These are phyloP conservation scores for Rossbeevera mucosa DNA, from an alignment of 768 basidiomycete species.

Conservation along the genomic window DNA sequence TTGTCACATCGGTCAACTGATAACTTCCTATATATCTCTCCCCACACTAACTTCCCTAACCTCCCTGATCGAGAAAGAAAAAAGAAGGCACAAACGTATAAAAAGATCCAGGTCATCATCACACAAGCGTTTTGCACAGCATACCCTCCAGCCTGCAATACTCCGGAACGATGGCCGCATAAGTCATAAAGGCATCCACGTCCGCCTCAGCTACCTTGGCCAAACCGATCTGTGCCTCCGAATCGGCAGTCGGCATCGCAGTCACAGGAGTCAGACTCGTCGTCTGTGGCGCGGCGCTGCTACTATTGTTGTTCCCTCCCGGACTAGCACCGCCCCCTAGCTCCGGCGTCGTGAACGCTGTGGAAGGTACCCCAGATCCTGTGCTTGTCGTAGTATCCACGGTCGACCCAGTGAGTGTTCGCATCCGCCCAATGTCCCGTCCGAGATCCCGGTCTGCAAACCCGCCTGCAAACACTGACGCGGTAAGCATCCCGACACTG, in stretches of 20 bases:
- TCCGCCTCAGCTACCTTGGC: slow-evolving; percentile 83
- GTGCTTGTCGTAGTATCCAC: slow-evolving; percentile 30
- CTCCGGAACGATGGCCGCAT: slow-evolving; percentile 82
- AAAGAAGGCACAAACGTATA: neutral
- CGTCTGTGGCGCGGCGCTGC: slow-evolving; percentile 36
- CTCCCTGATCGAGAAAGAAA: neutral
- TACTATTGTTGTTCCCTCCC: slow-evolving; percentile 29
- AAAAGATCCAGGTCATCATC: neutral
- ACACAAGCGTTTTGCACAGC: slow-evolving; percentile 60
- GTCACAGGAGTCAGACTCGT: slow-evolving; percentile 66
- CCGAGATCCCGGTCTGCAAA: slow-evolving; percentile 41
- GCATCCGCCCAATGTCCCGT: slow-evolving; percentile 39
- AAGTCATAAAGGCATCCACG: slow-evolving; percentile 78
- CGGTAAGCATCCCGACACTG: slow-evolving; percentile 23
- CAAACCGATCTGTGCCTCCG: slow-evolving; percentile 70
- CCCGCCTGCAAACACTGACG: slow-evolving; percentile 33
- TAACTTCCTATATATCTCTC: neutral
- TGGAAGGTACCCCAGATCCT: slow-evolving; percentile 41
- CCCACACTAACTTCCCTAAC: neutral
- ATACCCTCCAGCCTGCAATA: slow-evolving; percentile 76
- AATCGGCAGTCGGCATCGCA: slow-evolving; percentile 66
- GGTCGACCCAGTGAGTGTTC: slow-evolving; percentile 53
- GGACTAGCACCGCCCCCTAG: slow-evolving; percentile 34
- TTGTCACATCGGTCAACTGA: neutral
- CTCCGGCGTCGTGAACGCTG: slow-evolving; percentile 61